Conservation (phyloP, 2,329 filamentous ascomycete species). For the Cladosporium cucumerinum region DNA sequence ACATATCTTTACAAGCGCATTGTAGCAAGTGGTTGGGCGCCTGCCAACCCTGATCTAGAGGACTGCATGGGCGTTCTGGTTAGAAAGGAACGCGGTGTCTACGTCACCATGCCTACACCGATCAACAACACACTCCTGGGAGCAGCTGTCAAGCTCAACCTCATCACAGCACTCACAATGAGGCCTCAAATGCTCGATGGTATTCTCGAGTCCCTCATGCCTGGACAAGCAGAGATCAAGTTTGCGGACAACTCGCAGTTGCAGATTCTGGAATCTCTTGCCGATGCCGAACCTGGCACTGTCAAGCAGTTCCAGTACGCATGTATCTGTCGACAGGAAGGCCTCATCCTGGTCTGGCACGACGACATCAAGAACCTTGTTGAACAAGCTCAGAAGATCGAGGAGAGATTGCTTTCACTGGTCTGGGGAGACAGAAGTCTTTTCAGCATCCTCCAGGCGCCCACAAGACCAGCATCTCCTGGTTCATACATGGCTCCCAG, state of each 20-base stretch:
- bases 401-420: constrained; percentile 7
- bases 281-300: not conserved
- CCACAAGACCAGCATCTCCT: not conserved
- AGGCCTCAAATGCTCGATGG: constrained; percentile 12
- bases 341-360: constrained; percentile 11
- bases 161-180: constrained; percentile 7
- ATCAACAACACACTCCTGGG: constrained; percentile 7
- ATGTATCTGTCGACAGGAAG: constrained; percentile 5
- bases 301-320: constrained; percentile 14
- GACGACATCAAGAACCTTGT: constrained; percentile 6
- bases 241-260: constrained; percentile 9
- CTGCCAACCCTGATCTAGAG: not conserved
- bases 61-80: constrained; percentile 13
- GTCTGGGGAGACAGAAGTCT: constrained; percentile 4
- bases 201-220: not conserved
- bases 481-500: not conserved
- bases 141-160: constrained; percentile 7
- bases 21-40: constrained; percentile 6
- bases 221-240: not conserved
- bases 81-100: constrained; percentile 4
- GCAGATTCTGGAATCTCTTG: not conserved
- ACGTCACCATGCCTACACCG: constrained; percentile 1
- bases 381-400: constrained; percentile 2
- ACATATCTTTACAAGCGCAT: constrained; percentile 8
- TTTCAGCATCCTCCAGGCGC: constrained; percentile 5